Evolutionary conservation across 2,329 filamentous ascomycete genomes (phyloP).

Genomic region (Leptographium procerum): DNA sequence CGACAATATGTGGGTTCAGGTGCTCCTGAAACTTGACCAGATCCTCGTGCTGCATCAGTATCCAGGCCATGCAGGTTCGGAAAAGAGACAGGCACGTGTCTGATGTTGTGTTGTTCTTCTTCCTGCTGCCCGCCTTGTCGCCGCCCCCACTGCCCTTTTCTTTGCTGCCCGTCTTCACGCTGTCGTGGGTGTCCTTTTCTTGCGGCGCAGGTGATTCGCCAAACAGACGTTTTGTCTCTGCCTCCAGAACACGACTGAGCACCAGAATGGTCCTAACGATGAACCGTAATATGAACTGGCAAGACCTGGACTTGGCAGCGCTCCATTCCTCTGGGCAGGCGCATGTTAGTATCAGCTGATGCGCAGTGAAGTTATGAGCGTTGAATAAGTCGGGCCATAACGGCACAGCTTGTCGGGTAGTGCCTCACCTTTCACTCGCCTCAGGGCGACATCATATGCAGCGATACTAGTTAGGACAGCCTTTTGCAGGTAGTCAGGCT

Average conservation of each 20-base stretch:
- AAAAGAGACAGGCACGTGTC: slow-evolving; percentile 38
- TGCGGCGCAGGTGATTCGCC: slow-evolving; percentile 1
- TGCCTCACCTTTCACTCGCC: slow-evolving; percentile 41
- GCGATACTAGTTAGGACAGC: slow-evolving; percentile 79
- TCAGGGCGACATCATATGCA: slow-evolving; percentile 59
- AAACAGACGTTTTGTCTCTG: slow-evolving; percentile 6
- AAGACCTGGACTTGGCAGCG: slow-evolving; percentile 32
- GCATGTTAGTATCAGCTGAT: slow-evolving; percentile 11
- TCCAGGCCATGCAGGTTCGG: slow-evolving; percentile 43
- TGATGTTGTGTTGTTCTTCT: slow-evolving; percentile 16
- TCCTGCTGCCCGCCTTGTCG: background rate
- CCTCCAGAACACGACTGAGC: slow-evolving; percentile 53
- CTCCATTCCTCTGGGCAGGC: slow-evolving; percentile 32
- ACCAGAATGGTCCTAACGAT: slow-evolving; percentile 68
- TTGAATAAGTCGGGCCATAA: too few relatives aligned
- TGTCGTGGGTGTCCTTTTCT: background rate
- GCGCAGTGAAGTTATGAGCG: too few relatives aligned
- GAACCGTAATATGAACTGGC: slow-evolving; percentile 59
- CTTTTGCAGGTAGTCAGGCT: slow-evolving; percentile 58
- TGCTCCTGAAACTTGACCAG: slow-evolving; percentile 33
- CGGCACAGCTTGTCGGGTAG: background rate
- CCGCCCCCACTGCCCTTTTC: slow-evolving; percentile 20
- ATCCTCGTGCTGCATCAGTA: slow-evolving; percentile 34
- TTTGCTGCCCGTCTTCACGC: background rate
- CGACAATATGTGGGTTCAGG: slow-evolving; percentile 32